Evolutionary conservation across 768 basidiomycete genomes (phyloP).

Genomic region (Termitomyces titanicus): DNA sequence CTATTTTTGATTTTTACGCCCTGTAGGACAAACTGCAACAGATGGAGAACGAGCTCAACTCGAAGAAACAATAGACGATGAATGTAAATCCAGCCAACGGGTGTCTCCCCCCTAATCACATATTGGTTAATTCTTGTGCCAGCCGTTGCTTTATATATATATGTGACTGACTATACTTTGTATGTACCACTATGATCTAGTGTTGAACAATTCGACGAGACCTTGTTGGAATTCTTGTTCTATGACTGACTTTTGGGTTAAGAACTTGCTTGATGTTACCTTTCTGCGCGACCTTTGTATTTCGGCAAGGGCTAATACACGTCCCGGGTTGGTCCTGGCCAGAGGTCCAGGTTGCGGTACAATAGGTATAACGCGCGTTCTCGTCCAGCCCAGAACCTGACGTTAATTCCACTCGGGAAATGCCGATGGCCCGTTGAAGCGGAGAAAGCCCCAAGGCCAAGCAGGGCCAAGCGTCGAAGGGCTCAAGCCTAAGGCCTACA

Average conservation of each 20-base stretch:
- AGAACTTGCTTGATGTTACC: neutral
- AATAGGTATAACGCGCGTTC: constrained; percentile 8
- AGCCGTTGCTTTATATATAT: neutral
- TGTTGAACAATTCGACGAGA: neutral
- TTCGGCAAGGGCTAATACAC: neutral
- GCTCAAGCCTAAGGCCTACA: no score
- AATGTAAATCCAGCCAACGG: neutral
- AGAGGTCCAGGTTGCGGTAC: neutral
- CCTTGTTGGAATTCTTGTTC: neutral
- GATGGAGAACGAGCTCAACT: constrained; percentile 20
- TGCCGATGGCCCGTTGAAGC: neutral
- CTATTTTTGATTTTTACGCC: neutral
- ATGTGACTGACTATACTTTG: neutral
- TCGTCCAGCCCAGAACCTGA: neutral
- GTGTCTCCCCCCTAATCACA: neutral
- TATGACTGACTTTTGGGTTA: no score
- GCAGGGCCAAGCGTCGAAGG: no score
- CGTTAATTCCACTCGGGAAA: neutral
- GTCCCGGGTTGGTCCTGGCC: neutral
- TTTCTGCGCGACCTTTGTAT: neutral
- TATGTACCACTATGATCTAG: neutral
- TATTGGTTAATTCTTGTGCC: neutral
- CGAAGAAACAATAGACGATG: constrained; percentile 14
- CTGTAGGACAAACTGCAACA: constrained; percentile 22
- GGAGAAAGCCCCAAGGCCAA: no score